Evolutionary conservation across 2,329 filamentous ascomycete species (phyloP).

Genomic region (Plenodomus lindquistii): DNA sequence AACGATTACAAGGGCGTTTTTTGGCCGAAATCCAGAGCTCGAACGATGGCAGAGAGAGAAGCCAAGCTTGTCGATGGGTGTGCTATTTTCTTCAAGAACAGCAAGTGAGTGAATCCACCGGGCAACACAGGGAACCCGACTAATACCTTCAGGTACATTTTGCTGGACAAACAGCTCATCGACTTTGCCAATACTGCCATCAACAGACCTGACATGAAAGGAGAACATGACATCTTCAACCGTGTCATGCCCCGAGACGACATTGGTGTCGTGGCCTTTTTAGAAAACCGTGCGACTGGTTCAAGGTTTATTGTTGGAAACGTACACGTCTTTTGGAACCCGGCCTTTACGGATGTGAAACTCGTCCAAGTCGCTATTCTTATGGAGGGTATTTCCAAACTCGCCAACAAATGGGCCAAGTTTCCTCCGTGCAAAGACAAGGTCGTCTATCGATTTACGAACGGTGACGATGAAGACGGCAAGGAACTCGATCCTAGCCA

Average conservation of each 20-base stretch:
- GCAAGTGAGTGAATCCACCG: slow-evolving; percentile 60
- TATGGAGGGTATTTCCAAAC: slow-evolving; percentile 86
- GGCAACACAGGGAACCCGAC: neutral
- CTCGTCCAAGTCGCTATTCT: slow-evolving; percentile 93
- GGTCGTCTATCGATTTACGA: slow-evolving; percentile 54
- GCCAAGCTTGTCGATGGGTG: slow-evolving; percentile 92
- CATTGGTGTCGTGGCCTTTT: slow-evolving; percentile 87
- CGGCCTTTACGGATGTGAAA: slow-evolving; percentile 88
- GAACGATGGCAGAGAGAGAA: slow-evolving; percentile 89
- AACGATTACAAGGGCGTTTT: slow-evolving; percentile 93
- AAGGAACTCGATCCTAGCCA: slow-evolving; percentile 57
- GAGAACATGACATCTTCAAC: slow-evolving; percentile 96
- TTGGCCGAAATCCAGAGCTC: slow-evolving; percentile 85
- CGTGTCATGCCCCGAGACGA: slow-evolving; percentile 98
- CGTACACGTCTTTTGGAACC: slow-evolving; percentile 94
- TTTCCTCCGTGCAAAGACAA: slow-evolving; percentile 84
- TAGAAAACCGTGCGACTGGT: slow-evolving; percentile 91
- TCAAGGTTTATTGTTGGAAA: slow-evolving; percentile 91
- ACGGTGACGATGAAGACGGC: slow-evolving; percentile 55
- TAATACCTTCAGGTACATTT: slow-evolving; percentile 62
- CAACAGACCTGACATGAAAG: slow-evolving; percentile 94
- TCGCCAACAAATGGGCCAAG: slow-evolving; percentile 82
- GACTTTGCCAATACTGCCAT: slow-evolving; percentile 92
- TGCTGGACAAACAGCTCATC: slow-evolving; percentile 91
- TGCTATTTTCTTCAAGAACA: slow-evolving; percentile 94